phyloP scores from a whole-genome alignment of 352 stramenopile species.

The Halophytophthora polymorphica region DNA sequence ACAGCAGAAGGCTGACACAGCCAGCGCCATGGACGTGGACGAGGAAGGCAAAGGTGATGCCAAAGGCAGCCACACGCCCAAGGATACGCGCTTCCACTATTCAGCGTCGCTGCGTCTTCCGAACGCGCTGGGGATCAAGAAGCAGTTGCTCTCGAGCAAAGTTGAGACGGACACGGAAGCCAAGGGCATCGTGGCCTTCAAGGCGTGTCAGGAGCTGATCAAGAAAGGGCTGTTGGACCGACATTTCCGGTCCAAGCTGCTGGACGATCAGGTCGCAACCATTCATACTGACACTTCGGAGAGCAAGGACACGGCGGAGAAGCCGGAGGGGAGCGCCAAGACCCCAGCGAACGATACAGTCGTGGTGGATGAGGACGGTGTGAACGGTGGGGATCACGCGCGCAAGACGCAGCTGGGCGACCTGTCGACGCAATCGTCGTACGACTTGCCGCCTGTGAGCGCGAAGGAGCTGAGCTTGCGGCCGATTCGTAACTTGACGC shows the following conservation, averaged over 20 bases:
- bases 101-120: constrained; percentile 65
- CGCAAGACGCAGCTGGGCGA: constrained; percentile 41
- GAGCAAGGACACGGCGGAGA: constrained; percentile 12
- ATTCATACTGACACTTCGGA: constrained; percentile 22
- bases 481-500: constrained; percentile 54
- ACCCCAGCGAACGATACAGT: constrained; percentile 28
- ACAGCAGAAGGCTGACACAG: constrained; percentile 27
- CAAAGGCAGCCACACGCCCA: constrained; percentile 7
- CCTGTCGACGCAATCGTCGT: constrained; percentile 78
- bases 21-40: constrained; percentile 7
- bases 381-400: constrained; percentile 17
- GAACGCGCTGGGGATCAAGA: constrained; percentile 53
- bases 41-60: constrained; percentile 15
- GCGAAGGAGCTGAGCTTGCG: constrained; percentile 64
- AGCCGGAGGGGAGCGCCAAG: constrained; percentile 3
- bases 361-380: constrained; percentile 23
- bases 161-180: constrained; percentile 58
- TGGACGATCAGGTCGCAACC: constrained; percentile 42
- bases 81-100: constrained; percentile 49
- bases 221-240: constrained; percentile 70
- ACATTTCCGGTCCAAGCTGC: constrained; percentile 64
- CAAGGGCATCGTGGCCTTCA: constrained; percentile 82
- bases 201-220: constrained; percentile 70
- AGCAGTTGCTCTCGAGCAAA: constrained; percentile 59
- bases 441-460: constrained; percentile 81